phyloP scores from a whole-genome alignment of 352 stramenopile genomes.

The Thalassiosira livingstoniorum region DNA sequence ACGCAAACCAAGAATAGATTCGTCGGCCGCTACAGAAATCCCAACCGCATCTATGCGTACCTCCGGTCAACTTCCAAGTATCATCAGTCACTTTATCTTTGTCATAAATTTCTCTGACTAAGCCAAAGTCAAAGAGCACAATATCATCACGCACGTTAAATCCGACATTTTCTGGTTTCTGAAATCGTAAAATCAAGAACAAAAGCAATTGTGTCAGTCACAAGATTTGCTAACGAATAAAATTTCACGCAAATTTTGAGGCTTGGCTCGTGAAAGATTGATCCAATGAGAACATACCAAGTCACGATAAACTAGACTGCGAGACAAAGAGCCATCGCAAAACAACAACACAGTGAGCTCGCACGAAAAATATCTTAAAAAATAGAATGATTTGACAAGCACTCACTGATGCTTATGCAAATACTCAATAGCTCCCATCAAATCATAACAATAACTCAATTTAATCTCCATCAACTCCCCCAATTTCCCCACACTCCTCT shows the following conservation, averaged over 20 bases:
- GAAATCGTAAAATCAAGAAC: background rate
- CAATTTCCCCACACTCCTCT: constrained; percentile 19
- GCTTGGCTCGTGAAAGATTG: no score
- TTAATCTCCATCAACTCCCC: constrained; percentile 43
- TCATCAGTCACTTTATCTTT: constrained; percentile 41
- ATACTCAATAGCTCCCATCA: constrained; percentile 45
- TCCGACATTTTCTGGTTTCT: constrained; percentile 46
- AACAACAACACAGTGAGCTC: background rate
- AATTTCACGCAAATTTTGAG: no score
- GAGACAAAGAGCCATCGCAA: background rate
- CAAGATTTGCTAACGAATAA: no score
- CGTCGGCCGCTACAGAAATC: no score
- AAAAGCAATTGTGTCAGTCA: no score
- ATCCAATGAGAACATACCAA: constrained; percentile 26
- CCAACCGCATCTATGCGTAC: no score
- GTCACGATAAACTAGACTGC: constrained; percentile 40
- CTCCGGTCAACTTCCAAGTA: constrained; percentile 69
- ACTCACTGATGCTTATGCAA: constrained; percentile 54
- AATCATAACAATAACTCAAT: constrained; percentile 51
- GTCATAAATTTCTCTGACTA: constrained; percentile 44
- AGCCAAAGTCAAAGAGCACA: constrained; percentile 61
- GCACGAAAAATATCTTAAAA: background rate
- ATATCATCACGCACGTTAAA: constrained; percentile 55
- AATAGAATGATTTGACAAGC: constrained; percentile 5
- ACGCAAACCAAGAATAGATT: no score